These are phyloP conservation scores for Neurospora intermedia DNA, from an alignment of 495 filamentous ascomycete genomes.

Conservation along the genomic window DNA sequence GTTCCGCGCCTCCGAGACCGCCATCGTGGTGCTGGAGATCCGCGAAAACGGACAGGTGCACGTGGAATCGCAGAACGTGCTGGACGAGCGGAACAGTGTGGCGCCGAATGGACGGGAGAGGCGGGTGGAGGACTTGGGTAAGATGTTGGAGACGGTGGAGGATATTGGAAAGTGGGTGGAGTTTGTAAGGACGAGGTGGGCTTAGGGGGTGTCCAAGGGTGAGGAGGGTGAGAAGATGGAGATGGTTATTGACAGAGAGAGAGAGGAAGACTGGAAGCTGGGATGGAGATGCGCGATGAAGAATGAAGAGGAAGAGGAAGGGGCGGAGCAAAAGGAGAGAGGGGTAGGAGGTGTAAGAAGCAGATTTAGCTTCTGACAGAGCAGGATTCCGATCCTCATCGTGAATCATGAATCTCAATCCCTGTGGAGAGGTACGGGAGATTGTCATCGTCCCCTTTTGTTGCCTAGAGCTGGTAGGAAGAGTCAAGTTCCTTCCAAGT, in stretches of 20 bases:
- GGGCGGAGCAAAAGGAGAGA: too few relatives aligned
- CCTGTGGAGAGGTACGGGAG: too few relatives aligned
- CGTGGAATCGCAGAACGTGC: slow-evolving; percentile 31
- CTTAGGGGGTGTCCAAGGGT: slow-evolving; percentile 1
- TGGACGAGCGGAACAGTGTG: slow-evolving; percentile 17
- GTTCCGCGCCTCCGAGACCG: slow-evolving; percentile 25
- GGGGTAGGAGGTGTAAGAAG: not conserved
- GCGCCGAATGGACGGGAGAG: slow-evolving; percentile 13
- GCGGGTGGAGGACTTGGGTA: slow-evolving; percentile 21
- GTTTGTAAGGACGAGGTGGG: slow-evolving; percentile 31
- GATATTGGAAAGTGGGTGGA: slow-evolving; percentile 51
- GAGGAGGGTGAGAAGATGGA: not conserved
- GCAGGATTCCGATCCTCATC: not conserved
- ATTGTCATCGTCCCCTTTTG: too few relatives aligned
- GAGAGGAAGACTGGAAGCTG: not conserved
- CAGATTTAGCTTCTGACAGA: not conserved
- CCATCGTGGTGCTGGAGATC: slow-evolving; percentile 46
- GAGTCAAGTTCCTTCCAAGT: too few relatives aligned
- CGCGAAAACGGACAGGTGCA: slow-evolving; percentile 49
- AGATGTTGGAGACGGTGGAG: slow-evolving; percentile 28
- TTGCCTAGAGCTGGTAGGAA: too few relatives aligned
- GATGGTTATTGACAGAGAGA: not conserved
- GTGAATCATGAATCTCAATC: too few relatives aligned
- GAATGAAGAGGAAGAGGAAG: not conserved
- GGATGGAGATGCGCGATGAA: too few relatives aligned